These are phyloP conservation scores for Beta lomatogona DNA, from an alignment of 179 eudicot species.

Conservation along the genomic window DNA sequence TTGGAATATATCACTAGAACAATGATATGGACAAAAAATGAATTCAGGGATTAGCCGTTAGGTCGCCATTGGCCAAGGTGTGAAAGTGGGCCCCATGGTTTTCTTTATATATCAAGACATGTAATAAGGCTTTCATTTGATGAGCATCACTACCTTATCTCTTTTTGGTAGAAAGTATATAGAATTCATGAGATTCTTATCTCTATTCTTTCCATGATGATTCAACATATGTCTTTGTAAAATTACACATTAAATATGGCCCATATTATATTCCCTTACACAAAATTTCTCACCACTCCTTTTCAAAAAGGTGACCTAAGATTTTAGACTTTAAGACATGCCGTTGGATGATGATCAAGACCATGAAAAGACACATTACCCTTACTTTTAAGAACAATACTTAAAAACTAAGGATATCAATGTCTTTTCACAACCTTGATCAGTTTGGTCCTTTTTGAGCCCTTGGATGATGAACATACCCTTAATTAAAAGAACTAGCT, in stretches of 20 bases:
- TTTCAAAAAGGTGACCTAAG: neutral
- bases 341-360: too few relatives aligned
- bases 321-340: neutral
- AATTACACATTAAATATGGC: neutral
- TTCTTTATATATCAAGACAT: neutral
- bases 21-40: neutral
- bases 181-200: constrained; percentile 9
- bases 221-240: neutral
- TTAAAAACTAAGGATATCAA: too few relatives aligned
- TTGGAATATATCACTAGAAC: neutral
- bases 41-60: neutral
- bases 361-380: too few relatives aligned
- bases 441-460: too few relatives aligned
- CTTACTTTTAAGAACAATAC: too few relatives aligned
- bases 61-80: neutral
- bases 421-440: too few relatives aligned
- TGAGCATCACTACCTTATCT: constrained; percentile 18
- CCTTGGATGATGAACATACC: too few relatives aligned
- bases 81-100: neutral
- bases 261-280: neutral
- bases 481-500: too few relatives aligned
- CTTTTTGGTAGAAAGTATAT: neutral
- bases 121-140: neutral
- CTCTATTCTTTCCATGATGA: neutral
- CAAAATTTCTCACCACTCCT: neutral